Evolutionary conservation across 2,329 filamentous ascomycete species (phyloP), one percentile per base, ranked within the genome.

Genomic region (Venturia aucupariae): DNA sequence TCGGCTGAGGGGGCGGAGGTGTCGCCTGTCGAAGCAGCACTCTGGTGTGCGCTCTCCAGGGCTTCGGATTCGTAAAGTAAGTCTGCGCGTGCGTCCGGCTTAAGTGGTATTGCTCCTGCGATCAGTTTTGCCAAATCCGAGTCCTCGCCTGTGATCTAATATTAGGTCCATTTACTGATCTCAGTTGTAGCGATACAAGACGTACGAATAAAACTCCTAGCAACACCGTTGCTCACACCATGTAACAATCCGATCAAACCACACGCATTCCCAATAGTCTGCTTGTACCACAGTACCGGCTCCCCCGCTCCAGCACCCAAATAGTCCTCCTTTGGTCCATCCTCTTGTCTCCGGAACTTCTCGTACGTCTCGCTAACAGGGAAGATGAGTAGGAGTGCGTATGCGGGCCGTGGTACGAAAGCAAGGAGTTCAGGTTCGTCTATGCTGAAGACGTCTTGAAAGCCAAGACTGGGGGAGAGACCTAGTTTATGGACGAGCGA

Each of bases 221-320:
- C 88, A 1, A 82, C 81, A 0, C 92, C 92, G 75, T 97, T 99
- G 57, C 82, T 82, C 0, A 90, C 84, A 22, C 88, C 89, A 73
- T 97, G 94, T 57, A 97, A 75, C 35, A 97, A 77, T 0, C 90
- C 94, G 79, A 97, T 96, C 55, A 96, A 78, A 0, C 93, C 93
- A 75, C 93, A 97, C 0, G 93, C 91, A 74, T 97, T 96, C 66
- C 89, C 84, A 70, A 97, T 97, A 0, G 92, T 97, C 79, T 97
- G 93, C 70, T 86, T 89, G 82, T 92, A 97, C 94, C 93, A 99
- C 8, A 96, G 72, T 0, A 97, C 90, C 5, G 90, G 87, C 72
- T 97, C 90, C 0, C 71, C 72, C 0, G 82, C 77, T 1, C 92
- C 92, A 22, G 80, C 81, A 54, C 88, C 89, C 0, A 75, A 73